These are phyloP conservation scores for Leucocoprinus leucothites DNA, from an alignment of 768 basidiomycete genomes.

Conservation along the genomic window DNA sequence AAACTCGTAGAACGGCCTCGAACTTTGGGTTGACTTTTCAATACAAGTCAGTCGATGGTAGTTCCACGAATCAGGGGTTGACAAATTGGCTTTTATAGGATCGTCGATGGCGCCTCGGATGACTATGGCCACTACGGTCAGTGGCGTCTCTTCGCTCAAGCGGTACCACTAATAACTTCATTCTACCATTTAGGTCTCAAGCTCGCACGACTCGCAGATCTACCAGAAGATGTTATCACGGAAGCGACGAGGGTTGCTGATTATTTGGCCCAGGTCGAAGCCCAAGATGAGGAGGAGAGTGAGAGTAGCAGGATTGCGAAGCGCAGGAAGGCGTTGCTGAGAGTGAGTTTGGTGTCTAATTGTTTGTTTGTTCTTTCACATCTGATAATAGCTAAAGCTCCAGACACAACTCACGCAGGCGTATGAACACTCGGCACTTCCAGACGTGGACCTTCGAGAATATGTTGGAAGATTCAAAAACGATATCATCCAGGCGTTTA, in stretches of 20 bases:
- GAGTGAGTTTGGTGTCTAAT: constrained; percentile 37
- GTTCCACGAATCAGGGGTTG: neutral
- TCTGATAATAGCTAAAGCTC: constrained; percentile 39
- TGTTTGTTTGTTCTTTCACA: neutral
- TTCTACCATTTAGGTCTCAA: constrained; percentile 62
- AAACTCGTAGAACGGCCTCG: constrained; percentile 45
- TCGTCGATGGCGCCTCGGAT: constrained; percentile 68
- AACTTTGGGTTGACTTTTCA: constrained; percentile 72
- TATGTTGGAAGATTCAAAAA: constrained; percentile 71
- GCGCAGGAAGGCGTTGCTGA: constrained; percentile 66
- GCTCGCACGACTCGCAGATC: constrained; percentile 82
- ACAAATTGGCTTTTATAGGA: constrained; percentile 39
- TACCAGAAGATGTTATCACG: constrained; percentile 67
- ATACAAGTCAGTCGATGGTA: constrained; percentile 56
- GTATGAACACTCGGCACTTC: constrained; percentile 67
- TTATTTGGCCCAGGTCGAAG: constrained; percentile 54
- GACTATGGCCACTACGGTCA: constrained; percentile 72
- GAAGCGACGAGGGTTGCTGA: constrained; percentile 63
- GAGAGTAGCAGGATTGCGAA: constrained; percentile 53
- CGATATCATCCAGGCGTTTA: constrained; percentile 60
- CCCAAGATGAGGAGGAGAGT: constrained; percentile 57
- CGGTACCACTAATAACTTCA: neutral
- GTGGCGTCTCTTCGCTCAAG: neutral
- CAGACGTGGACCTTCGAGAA: constrained; percentile 61
- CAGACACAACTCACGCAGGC: constrained; percentile 74